Evolutionary conservation across 208 protist species (phyloP).

Genomic region (Angomonas ambiguus): DNA sequence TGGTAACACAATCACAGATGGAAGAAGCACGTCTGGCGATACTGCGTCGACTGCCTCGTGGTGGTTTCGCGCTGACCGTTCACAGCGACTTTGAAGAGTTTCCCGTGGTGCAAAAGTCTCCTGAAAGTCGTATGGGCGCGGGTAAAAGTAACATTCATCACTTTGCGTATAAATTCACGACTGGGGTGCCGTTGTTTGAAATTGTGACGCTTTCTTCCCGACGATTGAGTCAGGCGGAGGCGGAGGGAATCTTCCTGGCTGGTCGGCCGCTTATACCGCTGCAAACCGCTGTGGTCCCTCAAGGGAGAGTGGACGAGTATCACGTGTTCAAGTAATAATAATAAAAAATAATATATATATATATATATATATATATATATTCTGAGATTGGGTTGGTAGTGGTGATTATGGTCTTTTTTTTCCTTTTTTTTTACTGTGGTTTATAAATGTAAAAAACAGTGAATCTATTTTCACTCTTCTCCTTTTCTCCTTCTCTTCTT

Average conservation of each 20-base stretch:
- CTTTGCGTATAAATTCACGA: conserved; percentile 90
- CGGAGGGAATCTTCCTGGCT: conserved; percentile 83
- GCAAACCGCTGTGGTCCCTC: conserved; percentile 86
- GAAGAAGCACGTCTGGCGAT: conserved; percentile 86
- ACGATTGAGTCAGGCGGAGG: conserved; percentile 81
- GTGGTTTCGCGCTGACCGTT: conserved; percentile 79
- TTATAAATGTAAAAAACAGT: background rate
- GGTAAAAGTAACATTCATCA: conserved; percentile 90
- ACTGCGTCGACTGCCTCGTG: conserved; percentile 79
- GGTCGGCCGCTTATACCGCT: conserved; percentile 81
- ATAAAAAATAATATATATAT: background rate
- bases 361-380: background rate
- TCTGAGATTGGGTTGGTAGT: background rate
- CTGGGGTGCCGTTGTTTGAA: conserved; percentile 84
- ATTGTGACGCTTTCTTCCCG: conserved; percentile 59
- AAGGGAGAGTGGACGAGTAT: conserved; percentile 87
- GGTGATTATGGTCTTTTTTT: conserved; percentile 10
- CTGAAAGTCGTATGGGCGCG: conserved; percentile 86
- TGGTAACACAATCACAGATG: conserved; percentile 87
- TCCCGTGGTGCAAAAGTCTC: conserved; percentile 83
- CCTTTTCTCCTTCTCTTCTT: too few relatives aligned
- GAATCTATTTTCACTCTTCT: background rate
- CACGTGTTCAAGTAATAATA: conserved; percentile 77
- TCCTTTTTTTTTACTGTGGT: conserved; percentile 10
- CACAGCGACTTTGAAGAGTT: conserved; percentile 91